Conservation (phyloP, 2,329 filamentous ascomycete genomes). For the Ophiocordyceps camponoti-floridani region DNA sequence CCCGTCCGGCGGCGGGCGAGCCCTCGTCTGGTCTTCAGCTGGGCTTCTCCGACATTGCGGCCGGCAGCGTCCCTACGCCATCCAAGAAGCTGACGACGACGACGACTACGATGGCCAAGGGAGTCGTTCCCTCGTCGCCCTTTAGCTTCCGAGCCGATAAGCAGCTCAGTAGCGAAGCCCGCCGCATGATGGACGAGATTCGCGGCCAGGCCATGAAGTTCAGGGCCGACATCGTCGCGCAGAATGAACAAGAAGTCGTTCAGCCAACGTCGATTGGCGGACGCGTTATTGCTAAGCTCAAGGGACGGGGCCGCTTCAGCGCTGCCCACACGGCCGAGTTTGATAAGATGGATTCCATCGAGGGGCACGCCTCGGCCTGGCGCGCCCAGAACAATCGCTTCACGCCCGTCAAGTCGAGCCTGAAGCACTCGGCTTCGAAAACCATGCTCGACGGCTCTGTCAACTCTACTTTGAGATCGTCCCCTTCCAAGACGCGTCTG, state of each 20-base stretch:
- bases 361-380: constrained; percentile 65
- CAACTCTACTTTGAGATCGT: constrained; percentile 37
- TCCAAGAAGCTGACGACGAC: no score
- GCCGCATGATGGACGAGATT: constrained; percentile 45
- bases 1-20: constrained; percentile 56
- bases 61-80: constrained; percentile 23
- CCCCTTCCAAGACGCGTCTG: constrained; percentile 38
- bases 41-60: constrained; percentile 62
- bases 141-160: constrained; percentile 47
- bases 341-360: constrained; percentile 96
- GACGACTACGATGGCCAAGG: constrained; percentile 37
- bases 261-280: constrained; percentile 20
- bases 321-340: constrained; percentile 76
- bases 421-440: constrained; percentile 27
- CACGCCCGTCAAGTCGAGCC: constrained; percentile 24
- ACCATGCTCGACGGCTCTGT: constrained; percentile 19
- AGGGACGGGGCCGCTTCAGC: constrained; percentile 52
- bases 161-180: constrained; percentile 42
- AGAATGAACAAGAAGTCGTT: constrained; percentile 35
- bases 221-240: constrained; percentile 46
- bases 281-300: constrained; percentile 66
- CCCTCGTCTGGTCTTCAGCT: constrained; percentile 66
- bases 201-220: constrained; percentile 55
- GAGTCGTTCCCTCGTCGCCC: constrained; percentile 31
- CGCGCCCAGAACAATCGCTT: constrained; percentile 36